Percentiles rank a stretch among this genome's conserved stretches.
Evolutionary conservation across 2,329 filamentous ascomycete species (phyloP).

Genomic region (Rasamsonia emersonii): DNA sequence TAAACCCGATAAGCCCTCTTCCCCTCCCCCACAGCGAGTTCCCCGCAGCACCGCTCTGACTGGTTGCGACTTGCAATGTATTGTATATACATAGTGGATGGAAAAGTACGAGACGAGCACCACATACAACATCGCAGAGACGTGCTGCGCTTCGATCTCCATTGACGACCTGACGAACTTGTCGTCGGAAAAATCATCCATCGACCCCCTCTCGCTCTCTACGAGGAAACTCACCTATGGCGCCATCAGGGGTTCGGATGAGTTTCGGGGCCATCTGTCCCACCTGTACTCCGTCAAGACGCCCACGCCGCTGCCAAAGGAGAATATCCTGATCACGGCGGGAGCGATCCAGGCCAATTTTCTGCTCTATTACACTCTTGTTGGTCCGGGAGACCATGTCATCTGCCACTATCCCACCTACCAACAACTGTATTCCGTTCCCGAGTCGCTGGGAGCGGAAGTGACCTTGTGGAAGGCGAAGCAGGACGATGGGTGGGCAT

Average conservation of each 20-base stretch:
- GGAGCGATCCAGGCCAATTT: conserved; percentile 84
- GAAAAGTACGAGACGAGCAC: conserved; percentile 44
- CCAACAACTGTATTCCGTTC: conserved; percentile 72
- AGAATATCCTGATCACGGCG: conserved; percentile 66
- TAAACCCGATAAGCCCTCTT: too few species aligned
- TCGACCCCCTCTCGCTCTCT: conserved; percentile 40
- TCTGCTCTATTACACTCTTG: conserved; percentile 62
- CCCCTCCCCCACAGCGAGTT: not conserved
- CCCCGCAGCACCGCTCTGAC: not conserved
- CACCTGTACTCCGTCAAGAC: conserved; percentile 54
- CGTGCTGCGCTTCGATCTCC: conserved; percentile 49
- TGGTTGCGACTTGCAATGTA: not conserved
- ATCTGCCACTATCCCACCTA: conserved; percentile 83
- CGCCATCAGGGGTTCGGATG: conserved; percentile 58
- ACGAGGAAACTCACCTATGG: conserved; percentile 63
- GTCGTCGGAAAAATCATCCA: conserved; percentile 43
- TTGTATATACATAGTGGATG: conserved; percentile 53
- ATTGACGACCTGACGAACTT: conserved; percentile 44
- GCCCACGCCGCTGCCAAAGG: conserved; percentile 39
- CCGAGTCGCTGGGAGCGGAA: conserved; percentile 64
- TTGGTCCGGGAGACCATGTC: conserved; percentile 70
- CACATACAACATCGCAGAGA: conserved; percentile 51
- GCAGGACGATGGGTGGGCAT: conserved; percentile 56
- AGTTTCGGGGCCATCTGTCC: conserved; percentile 57
- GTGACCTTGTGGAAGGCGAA: conserved; percentile 68